A percentile compares a stretch with the other conserved stretches of the same genome.
Evolutionary conservation across 2,329 filamentous ascomycete genomes (phyloP).

Genomic region (Cryphonectria parasitica): DNA sequence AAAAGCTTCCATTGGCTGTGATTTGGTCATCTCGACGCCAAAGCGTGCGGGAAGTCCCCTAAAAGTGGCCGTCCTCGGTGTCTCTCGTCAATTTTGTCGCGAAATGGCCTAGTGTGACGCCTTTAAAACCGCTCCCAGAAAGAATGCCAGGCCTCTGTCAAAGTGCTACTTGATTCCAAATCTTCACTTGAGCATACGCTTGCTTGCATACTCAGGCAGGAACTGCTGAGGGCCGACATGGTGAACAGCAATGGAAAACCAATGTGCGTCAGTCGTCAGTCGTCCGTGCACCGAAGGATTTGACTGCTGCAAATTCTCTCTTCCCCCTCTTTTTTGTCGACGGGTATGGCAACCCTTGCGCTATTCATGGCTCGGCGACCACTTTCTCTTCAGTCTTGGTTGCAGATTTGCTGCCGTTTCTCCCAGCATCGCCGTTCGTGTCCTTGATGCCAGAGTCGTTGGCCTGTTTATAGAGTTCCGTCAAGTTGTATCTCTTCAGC

Average conservation of each 20-base stretch:
- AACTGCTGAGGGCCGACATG: not conserved
- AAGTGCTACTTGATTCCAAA: constrained; percentile 3
- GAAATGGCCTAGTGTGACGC: constrained; percentile 42
- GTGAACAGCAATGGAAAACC: not conserved
- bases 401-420: not conserved
- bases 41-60: not conserved
- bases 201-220: constrained; percentile 3
- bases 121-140: constrained; percentile 15
- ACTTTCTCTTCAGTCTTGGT: not conserved
- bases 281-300: not conserved
- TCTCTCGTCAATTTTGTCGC: constrained; percentile 45
- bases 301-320: not conserved
- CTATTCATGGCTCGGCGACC: not conserved
- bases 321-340: too few species aligned
- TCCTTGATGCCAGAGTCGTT: constrained; percentile 25
- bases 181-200: not conserved
- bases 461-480: constrained; percentile 65
- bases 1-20: constrained; percentile 4
- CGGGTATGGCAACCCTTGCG: not conserved
- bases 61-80: constrained; percentile 19
- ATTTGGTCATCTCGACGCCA: not conserved
- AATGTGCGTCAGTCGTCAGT: not conserved
- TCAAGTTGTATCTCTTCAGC: constrained; percentile 77
- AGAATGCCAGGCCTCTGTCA: not conserved
- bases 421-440: constrained; percentile 17